Evolutionary conservation across 768 basidiomycete genomes (phyloP).

Genomic region (Collybiopsis confluens): DNA sequence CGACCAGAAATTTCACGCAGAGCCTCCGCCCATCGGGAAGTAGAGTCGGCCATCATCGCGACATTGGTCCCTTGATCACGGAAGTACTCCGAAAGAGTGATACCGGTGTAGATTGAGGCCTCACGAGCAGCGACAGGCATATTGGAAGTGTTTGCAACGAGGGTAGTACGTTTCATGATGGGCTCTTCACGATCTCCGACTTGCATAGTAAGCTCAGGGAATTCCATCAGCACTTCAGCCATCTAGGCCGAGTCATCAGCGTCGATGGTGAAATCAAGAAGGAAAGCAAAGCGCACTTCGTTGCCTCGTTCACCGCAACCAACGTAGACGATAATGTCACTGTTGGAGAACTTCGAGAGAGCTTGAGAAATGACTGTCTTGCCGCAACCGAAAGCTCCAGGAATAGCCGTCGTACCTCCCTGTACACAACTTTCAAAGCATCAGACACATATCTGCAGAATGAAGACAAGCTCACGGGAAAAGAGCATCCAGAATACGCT

Average conservation of each 20-base stretch:
- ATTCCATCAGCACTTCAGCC: constrained; percentile 99
- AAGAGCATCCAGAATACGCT: constrained; percentile 93
- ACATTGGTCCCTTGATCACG: constrained; percentile 98
- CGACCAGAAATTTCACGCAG: constrained; percentile 99
- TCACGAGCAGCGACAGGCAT: constrained; percentile 99
- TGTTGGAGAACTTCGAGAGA: constrained; percentile 97
- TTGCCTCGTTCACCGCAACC: constrained; percentile 99
- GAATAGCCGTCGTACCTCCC: constrained; percentile 95
- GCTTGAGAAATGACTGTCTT: constrained; percentile 99
- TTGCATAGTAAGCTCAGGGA: constrained; percentile 92
- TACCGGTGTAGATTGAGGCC: constrained; percentile 99
- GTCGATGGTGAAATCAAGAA: constrained; percentile 7
- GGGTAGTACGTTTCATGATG: constrained; percentile 99
- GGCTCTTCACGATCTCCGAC: constrained; percentile 91
- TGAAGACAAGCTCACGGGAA: constrained; percentile 69
- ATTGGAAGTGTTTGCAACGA: constrained; percentile 99
- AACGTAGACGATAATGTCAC: constrained; percentile 98
- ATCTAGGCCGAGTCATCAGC: constrained; percentile 41
- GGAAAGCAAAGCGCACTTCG: constrained; percentile 46
- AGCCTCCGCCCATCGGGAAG: constrained; percentile 98
- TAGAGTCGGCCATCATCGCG: constrained; percentile 99
- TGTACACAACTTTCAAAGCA: constrained; percentile 71
- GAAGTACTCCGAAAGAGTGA: constrained; percentile 99
- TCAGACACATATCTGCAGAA: not conserved
- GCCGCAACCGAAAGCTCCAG: constrained; percentile 97